Evolutionary conservation across 1,284 basidiomycete species (phyloP).

Genomic region (Inonotus hispidus): DNA sequence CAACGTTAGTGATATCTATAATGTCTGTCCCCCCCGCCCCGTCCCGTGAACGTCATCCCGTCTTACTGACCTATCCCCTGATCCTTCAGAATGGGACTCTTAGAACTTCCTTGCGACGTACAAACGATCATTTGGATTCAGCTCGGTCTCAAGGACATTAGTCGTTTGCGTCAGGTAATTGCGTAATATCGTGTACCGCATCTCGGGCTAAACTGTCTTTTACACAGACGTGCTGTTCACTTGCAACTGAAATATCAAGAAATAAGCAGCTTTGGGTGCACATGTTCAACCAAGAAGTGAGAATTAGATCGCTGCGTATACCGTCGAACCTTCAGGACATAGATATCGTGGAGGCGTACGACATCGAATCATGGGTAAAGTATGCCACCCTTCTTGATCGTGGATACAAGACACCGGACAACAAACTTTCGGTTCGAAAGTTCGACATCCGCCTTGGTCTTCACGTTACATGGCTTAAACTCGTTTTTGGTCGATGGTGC

Average conservation of each 20-base stretch:
- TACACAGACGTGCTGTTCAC: neutral
- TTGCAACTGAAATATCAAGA: neutral
- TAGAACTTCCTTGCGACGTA: neutral
- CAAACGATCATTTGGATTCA: neutral
- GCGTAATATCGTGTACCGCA: neutral
- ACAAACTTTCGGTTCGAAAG: neutral
- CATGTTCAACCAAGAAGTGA: neutral
- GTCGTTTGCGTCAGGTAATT: neutral
- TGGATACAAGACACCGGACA: neutral
- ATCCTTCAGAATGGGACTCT: neutral
- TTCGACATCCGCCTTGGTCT: neutral
- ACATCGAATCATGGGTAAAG: constrained; percentile 7
- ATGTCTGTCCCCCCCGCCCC: too few species aligned
- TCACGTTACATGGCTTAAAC: constrained; percentile 4
- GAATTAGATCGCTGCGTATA: neutral
- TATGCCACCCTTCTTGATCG: neutral
- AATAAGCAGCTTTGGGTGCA: neutral
- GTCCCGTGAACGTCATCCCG: too few species aligned
- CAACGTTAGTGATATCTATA: too few species aligned
- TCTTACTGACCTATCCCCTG: too few species aligned
- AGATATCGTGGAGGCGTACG: neutral
- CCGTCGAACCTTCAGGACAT: neutral
- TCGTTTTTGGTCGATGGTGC: constrained; percentile 6
- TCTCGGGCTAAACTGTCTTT: neutral
- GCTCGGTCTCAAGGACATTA: neutral